Percentiles rank a stretch among this genome's conserved stretches.
These are phyloP conservation scores for Albifimbria verrucaria DNA, from an alignment of 2,329 filamentous ascomycete species.

Conservation along the genomic window DNA sequence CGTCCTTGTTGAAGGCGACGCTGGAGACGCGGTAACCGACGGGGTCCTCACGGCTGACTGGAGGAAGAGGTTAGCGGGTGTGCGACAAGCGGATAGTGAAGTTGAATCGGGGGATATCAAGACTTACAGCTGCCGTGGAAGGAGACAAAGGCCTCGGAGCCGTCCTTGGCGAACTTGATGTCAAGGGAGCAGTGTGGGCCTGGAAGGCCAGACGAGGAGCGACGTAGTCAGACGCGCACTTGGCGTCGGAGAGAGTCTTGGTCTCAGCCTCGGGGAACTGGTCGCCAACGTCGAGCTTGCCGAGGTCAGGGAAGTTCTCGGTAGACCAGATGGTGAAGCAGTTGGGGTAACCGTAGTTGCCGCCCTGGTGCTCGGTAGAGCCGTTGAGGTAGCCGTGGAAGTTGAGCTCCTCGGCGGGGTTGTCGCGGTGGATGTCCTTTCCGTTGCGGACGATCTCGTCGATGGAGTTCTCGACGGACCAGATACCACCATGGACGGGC, in stretches of 20 bases:
- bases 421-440: conserved; percentile 62
- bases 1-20: conserved; percentile 32
- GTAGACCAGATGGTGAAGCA: conserved; percentile 67
- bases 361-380: conserved; percentile 27
- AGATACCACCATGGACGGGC: conserved; percentile 47
- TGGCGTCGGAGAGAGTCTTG: conserved; percentile 37
- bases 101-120: background rate
- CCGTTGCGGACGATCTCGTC: conserved; percentile 59
- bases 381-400: conserved; percentile 59
- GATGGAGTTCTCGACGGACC: conserved; percentile 67
- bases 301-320: conserved; percentile 34
- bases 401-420: conserved; percentile 73
- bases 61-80: background rate
- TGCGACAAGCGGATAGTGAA: background rate
- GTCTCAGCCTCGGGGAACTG: conserved; percentile 43
- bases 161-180: conserved; percentile 60
- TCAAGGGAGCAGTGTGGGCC: conserved; percentile 71
- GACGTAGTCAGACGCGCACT: conserved; percentile 40
- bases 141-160: conserved; percentile 60
- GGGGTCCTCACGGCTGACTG: conserved; percentile 39
- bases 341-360: conserved; percentile 68
- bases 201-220: conserved; percentile 55
- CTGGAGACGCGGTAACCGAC: conserved; percentile 44
- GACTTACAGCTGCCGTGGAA: conserved; percentile 69
- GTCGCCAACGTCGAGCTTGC: conserved; percentile 39